A percentile compares a stretch with the other conserved stretches of the same genome.
Evolutionary conservation across 2,329 filamentous ascomycete species (phyloP).

Genomic region (Amauroascus niger): DNA sequence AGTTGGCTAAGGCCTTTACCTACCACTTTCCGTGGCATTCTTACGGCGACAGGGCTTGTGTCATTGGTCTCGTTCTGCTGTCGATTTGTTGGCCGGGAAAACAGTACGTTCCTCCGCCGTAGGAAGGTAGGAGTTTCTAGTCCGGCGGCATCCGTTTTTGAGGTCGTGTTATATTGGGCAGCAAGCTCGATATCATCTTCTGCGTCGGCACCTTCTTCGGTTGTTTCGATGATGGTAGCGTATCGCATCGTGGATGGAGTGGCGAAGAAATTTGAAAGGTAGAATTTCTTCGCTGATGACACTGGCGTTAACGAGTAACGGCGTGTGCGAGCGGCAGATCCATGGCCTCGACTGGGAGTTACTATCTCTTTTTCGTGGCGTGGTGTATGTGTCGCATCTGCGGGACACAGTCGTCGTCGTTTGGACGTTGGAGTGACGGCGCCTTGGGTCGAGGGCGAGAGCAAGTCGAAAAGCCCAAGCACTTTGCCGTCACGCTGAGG

Average conservation of each 20-base stretch:
- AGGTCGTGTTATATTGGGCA: not conserved
- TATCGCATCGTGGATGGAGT: slow-evolving; percentile 39
- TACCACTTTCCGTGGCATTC: slow-evolving; percentile 30
- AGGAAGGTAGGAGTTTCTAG: slow-evolving; percentile 35
- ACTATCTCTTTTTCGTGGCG: slow-evolving; percentile 19
- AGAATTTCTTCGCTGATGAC: slow-evolving; percentile 38
- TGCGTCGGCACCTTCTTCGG: slow-evolving; percentile 11
- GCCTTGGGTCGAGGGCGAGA: slow-evolving; percentile 35
- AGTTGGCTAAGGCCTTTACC: slow-evolving; percentile 33
- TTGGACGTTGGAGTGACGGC: slow-evolving; percentile 19
- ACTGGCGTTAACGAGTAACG: slow-evolving; percentile 30
- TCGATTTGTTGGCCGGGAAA: slow-evolving; percentile 19
- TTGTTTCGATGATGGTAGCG: slow-evolving; percentile 30
- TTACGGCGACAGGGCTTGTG: slow-evolving; percentile 32
- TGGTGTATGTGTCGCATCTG: slow-evolving; percentile 28
- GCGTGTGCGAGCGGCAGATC: slow-evolving; percentile 1
- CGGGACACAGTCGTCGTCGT: not conserved
- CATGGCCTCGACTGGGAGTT: slow-evolving; percentile 2
- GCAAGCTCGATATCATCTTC: not conserved
- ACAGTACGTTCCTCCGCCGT: slow-evolving; percentile 29
- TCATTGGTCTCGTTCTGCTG: slow-evolving; percentile 12
- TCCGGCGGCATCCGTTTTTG: slow-evolving; percentile 12
- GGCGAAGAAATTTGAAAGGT: slow-evolving; percentile 38
- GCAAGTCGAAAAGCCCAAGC: slow-evolving; percentile 40
- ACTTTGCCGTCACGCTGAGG: slow-evolving; percentile 42